Percentiles rank a stretch among this genome's conserved stretches.
phyloP scores from a whole-genome alignment of 768 basidiomycete genomes.

The Leucocoprinus birnbaumii region DNA sequence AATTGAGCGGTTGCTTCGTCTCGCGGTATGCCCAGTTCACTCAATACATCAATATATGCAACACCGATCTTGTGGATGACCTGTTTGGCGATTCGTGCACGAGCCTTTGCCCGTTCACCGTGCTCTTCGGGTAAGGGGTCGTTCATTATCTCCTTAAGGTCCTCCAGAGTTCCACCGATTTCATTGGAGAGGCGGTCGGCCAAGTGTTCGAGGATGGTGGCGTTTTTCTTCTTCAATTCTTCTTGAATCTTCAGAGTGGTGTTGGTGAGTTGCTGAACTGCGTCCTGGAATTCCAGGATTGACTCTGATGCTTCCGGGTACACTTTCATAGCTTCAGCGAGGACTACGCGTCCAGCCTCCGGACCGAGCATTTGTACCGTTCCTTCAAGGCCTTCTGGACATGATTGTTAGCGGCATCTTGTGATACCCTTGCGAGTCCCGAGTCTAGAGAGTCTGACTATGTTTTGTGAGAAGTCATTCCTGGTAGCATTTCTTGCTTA shows the following conservation, averaged over 20 bases:
- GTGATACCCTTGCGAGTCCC: too few species aligned
- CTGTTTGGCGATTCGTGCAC: constrained; percentile 1
- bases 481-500: too few species aligned
- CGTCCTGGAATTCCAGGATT: too few species aligned
- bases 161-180: background rate
- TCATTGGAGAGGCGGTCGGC: background rate
- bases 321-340: too few species aligned
- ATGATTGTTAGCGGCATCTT: too few species aligned
- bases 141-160: constrained; percentile 7
- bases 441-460: too few species aligned
- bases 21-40: constrained; percentile 2
- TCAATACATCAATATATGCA: constrained; percentile 3
- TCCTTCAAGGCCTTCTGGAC: too few species aligned
- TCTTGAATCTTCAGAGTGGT: background rate
- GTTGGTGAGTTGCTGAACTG: constrained; percentile 3
- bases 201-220: constrained; percentile 1
- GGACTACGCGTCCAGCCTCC: too few species aligned
- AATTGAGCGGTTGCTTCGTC: constrained; percentile 7
- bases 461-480: too few species aligned
- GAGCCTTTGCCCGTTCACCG: constrained; percentile 7
- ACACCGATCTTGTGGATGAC: constrained; percentile 2
- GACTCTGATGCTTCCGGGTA: too few species aligned
- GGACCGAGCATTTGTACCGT: too few species aligned
- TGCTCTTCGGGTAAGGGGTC: constrained; percentile 12
- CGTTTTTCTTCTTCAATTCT: background rate